Base-by-base conservation (phyloP, 179 eudicot genomes). In the Gypsophila paniculata region DNA sequence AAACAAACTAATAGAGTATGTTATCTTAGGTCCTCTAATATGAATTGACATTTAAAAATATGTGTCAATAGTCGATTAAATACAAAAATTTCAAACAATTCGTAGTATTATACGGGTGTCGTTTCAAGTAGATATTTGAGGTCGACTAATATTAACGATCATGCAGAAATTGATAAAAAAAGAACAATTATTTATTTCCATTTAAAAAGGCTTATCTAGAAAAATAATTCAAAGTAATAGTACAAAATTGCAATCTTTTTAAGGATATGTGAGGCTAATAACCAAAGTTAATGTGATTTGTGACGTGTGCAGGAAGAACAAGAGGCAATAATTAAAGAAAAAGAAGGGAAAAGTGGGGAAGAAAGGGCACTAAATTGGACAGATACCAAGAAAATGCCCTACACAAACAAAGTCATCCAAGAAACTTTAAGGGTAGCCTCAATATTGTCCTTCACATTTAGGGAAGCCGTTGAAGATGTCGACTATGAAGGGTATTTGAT, bases 381-480 rank as follows among this genome's bases (percentile, higher is more conserved):
- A 63, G 91, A 93, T 70, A 84, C 96, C 29, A 93, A 81, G 87
- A 93, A 87, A 72, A 68, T 69, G 61, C 48, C 61, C 9, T 69
- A 8, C 23, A 12, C 42, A 2, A 25, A 34, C 22, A 68, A 90
- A 95, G 94, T 90, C 25, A 93, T 93, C 12, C 93, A 93, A 79
- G 98, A 93, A 70, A 91, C 98, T 17, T 42, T 91, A 9, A 80
- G 98, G 74, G 74, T 58, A 44, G 96, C 98, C 17, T 84, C 89
- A 69, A 85, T 93, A 62, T 67, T 93, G 4, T 93, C 98, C 26
- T 93, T 93, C 19, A 93, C 98, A 42, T 93, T 91, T 76, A 87
- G 98, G 58, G 98, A 93, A 72, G 96, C 91, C 10, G 96, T 93
- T 2, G 83, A 89, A 69, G 98, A 93, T 76, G 87, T 93, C 2